phyloP scores from a whole-genome alignment of 2,329 filamentous ascomycete species.

The Amphichorda felina region DNA sequence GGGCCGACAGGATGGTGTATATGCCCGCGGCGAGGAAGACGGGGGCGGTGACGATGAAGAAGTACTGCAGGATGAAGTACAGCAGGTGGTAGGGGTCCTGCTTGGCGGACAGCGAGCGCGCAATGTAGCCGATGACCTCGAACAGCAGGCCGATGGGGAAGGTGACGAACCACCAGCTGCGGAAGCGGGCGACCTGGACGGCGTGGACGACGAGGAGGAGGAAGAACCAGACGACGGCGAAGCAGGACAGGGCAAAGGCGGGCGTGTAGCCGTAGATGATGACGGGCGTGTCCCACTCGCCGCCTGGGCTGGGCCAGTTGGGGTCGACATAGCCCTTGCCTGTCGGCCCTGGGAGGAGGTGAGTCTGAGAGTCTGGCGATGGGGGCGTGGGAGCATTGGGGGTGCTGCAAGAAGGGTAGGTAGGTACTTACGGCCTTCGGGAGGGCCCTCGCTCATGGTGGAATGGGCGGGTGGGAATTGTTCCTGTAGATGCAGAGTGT shows the following conservation, averaged over 20 bases:
- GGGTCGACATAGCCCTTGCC: constrained; percentile 33
- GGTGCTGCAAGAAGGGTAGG: no score
- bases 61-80: constrained; percentile 47
- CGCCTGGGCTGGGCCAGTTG: constrained; percentile 35
- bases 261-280: constrained; percentile 40
- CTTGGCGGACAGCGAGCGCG: constrained; percentile 28
- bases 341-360: constrained; percentile 4
- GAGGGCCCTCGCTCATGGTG: no score
- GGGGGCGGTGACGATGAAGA: constrained; percentile 48
- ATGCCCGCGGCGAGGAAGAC: constrained; percentile 45
- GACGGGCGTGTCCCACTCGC: constrained; percentile 30
- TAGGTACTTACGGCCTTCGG: no score
- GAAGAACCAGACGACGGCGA: constrained; percentile 30
- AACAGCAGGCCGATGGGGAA: constrained; percentile 25
- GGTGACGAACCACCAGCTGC: constrained; percentile 33
- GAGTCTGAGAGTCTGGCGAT: no score
- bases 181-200: constrained; percentile 20
- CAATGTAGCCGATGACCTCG: constrained; percentile 28
- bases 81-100: constrained; percentile 39
- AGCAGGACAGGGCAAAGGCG: constrained; percentile 27
- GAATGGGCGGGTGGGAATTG: no score
- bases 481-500: no score
- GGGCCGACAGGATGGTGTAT: constrained; percentile 38
- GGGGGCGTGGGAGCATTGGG: no score
- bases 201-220: constrained; percentile 25